Percentiles rank a stretch among this genome's conserved stretches.
Conservation (phyloP, 805 yeast genomes). For the Barnettozyma californica region DNA sequence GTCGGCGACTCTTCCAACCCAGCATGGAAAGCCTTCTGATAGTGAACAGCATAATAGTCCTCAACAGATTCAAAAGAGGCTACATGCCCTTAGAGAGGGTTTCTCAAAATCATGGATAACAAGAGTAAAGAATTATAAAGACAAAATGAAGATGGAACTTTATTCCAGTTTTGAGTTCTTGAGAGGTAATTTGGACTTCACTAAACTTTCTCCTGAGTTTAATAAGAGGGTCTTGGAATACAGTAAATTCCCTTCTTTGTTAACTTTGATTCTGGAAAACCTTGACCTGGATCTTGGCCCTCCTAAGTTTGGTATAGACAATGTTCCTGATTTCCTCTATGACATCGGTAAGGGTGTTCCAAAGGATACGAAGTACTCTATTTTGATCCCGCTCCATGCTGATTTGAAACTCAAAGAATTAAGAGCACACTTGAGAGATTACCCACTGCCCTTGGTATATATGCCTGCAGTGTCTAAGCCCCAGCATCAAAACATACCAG, state of each 20-base stretch:
- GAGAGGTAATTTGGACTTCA: constrained; percentile 34
- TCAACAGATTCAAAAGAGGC: constrained; percentile 4
- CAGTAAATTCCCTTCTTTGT: constrained; percentile 45
- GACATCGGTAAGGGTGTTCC: constrained; percentile 85
- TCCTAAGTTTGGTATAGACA: constrained; percentile 46
- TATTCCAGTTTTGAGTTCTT: constrained; percentile 34
- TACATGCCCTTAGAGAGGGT: constrained; percentile 33
- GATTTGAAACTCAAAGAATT: constrained; percentile 55
- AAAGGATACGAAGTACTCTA: constrained; percentile 56
- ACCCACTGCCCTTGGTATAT: constrained; percentile 76
- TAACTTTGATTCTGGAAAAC: constrained; percentile 45
- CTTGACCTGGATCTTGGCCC: constrained; percentile 42
- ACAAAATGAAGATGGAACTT: constrained; percentile 35
- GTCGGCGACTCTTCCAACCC: constrained; percentile 1
- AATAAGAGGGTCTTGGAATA: constrained; percentile 44
- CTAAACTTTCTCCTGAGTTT: constrained; percentile 33
- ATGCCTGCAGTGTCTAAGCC: constrained; percentile 49
- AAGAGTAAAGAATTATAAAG: constrained; percentile 46
- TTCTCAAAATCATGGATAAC: constrained; percentile 68
- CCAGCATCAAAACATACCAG: constrained; percentile 23
- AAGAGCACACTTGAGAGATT: constrained; percentile 72
- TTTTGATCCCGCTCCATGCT: constrained; percentile 59
- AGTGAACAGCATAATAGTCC: neutral
- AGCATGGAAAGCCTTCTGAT: neutral
- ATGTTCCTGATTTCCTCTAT: constrained; percentile 57